Conservation (phyloP, 305 asterid genomes). For the Coffea humblotiana region DNA sequence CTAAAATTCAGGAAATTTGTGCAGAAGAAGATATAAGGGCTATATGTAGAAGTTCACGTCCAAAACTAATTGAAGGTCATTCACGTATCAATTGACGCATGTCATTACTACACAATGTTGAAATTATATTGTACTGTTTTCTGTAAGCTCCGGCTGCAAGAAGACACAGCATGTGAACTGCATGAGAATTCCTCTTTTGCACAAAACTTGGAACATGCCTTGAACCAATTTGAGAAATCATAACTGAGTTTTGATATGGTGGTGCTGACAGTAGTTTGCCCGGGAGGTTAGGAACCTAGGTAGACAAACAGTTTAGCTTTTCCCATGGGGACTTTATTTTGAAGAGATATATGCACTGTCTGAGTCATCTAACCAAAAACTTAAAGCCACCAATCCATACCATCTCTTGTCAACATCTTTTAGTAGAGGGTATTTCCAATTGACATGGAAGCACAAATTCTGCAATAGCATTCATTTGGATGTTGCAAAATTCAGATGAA, state of each 20-base stretch:
- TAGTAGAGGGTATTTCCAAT: neutral
- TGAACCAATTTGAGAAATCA: neutral
- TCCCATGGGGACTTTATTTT: neutral
- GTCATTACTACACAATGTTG: neutral
- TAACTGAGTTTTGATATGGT: neutral
- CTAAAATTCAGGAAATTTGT: neutral
- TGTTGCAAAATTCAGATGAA: neutral
- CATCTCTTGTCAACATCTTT: neutral
- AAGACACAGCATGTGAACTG: neutral
- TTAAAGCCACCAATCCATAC: neutral
- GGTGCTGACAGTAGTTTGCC: neutral
- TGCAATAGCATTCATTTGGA: neutral
- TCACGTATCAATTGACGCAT: neutral
- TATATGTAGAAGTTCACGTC: neutral
- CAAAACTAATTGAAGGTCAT: neutral
- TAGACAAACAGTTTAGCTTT: neutral
- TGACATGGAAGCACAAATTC: neutral
- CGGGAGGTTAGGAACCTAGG: neutral
- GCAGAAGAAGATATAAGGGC: neutral
- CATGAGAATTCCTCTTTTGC: neutral
- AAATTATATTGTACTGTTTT: neutral
- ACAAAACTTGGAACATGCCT: neutral
- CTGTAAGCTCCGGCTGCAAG: neutral
- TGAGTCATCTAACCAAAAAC: neutral
- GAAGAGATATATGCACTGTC: neutral